phyloP scores from a whole-genome alignment of 2,329 filamentous ascomycete genomes.

The Ascochyta lentis region DNA sequence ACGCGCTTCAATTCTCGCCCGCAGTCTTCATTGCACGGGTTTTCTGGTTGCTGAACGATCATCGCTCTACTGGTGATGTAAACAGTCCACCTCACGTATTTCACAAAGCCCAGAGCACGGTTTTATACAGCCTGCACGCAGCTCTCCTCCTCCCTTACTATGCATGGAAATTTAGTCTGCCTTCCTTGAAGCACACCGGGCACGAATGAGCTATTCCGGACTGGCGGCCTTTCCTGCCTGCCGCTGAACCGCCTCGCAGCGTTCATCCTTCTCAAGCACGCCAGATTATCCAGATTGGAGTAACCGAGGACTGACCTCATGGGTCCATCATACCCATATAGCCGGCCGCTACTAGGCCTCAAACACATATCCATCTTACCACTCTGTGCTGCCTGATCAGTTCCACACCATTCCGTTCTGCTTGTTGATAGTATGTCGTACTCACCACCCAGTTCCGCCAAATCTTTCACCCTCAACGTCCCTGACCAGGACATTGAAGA shows the following conservation, averaged over 20 bases:
- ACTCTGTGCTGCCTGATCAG: neutral
- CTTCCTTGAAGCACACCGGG: neutral
- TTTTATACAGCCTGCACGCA: no score
- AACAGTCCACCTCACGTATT: no score
- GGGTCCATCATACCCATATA: slow-evolving; percentile 4
- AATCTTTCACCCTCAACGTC: slow-evolving; percentile 43
- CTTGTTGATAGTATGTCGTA: slow-evolving; percentile 33
- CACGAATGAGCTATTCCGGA: neutral
- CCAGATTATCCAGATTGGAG: neutral
- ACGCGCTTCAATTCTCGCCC: no score
- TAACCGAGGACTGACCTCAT: slow-evolving; percentile 9
- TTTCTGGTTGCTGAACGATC: neutral
- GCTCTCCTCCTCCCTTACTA: no score
- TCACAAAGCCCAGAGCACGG: no score
- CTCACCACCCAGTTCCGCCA: slow-evolving; percentile 38
- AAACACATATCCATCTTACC: neutral
- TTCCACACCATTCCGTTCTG: neutral
- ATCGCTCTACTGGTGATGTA: neutral
- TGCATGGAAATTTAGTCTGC: no score
- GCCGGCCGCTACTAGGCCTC: neutral
- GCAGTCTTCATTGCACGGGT: neutral
- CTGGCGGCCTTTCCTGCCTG: neutral
- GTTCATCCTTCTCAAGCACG: neutral
- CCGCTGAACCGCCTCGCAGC: neutral
- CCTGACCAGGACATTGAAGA: slow-evolving; percentile 44